Evolutionary conservation across 1,139 yeast species (phyloP).

Genomic region (Kluyveromyces sp.): DNA sequence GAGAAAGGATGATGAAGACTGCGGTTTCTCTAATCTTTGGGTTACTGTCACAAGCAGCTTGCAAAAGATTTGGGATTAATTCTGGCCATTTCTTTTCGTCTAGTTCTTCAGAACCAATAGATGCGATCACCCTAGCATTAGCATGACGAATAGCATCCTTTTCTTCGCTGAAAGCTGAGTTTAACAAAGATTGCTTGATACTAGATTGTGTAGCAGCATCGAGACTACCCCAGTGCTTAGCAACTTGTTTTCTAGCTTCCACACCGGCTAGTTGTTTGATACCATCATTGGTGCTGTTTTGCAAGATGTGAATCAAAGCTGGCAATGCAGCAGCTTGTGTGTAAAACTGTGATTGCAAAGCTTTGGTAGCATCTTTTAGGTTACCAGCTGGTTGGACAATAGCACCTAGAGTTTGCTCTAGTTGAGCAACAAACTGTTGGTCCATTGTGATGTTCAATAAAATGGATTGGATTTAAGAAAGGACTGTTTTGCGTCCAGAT

Average conservation of each 20-base stretch:
- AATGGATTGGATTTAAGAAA: too few relatives aligned
- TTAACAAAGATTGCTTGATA: conserved; percentile 62
- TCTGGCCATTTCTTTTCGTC: conserved; percentile 66
- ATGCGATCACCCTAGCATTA: conserved; percentile 79
- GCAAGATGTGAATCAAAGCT: conserved; percentile 73
- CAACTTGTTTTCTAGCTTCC: conserved; percentile 80
- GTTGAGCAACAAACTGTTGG: conserved; percentile 55
- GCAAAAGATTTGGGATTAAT: conserved; percentile 62
- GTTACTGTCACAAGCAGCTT: conserved; percentile 57
- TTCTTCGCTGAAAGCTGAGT: conserved; percentile 58
- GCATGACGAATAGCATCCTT: conserved; percentile 77
- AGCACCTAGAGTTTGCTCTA: conserved; percentile 72
- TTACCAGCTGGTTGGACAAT: conserved; percentile 73
- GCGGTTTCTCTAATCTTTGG: conserved; percentile 75
- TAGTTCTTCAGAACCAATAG: conserved; percentile 73
- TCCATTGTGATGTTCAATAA: conserved; percentile 40
- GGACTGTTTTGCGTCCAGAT: too few relatives aligned
- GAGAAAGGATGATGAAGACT: conserved; percentile 66
- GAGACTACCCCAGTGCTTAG: conserved; percentile 60
- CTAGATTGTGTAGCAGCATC: conserved; percentile 48
- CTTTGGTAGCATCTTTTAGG: conserved; percentile 75
- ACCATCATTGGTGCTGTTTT: conserved; percentile 35
- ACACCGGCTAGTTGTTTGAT: conserved; percentile 83
- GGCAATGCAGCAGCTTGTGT: conserved; percentile 67
- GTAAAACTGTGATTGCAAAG: conserved; percentile 69